A percentile compares a stretch with the other conserved stretches of the same genome.
Evolutionary conservation across 2,329 filamentous ascomycete genomes (phyloP).

Genomic region (Magnaporthiopsis poae): DNA sequence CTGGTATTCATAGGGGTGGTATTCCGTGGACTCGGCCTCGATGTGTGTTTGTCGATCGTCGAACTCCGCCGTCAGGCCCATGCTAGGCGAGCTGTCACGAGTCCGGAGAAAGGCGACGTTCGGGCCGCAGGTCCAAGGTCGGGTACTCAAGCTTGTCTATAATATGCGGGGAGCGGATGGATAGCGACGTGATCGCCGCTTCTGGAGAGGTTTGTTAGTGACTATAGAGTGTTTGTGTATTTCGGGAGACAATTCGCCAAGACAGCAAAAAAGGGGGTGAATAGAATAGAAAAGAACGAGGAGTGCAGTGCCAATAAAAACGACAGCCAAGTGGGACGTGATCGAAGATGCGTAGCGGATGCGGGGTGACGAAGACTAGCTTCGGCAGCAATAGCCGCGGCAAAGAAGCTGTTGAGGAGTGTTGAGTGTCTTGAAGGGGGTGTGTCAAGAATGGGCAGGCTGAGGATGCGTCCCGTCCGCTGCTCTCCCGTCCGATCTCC

Average conservation of each 20-base stretch:
- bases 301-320: neutral
- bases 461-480: neutral
- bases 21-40: conserved; percentile 50
- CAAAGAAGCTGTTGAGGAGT: neutral
- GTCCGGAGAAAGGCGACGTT: neutral
- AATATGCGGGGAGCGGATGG: too few relatives aligned
- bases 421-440: neutral
- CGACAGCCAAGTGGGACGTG: neutral
- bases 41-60: conserved; percentile 57
- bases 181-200: neutral
- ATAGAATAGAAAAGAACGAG: neutral
- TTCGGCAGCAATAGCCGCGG: neutral
- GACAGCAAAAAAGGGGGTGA: neutral
- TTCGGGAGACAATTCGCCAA: neutral
- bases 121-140: neutral
- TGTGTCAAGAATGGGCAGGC: neutral
- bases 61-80: conserved; percentile 57
- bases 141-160: neutral
- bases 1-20: conserved; percentile 74
- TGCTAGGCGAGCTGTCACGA: conserved; percentile 49
- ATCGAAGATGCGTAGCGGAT: neutral
- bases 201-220: neutral
- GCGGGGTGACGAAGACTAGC: neutral
- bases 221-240: neutral
- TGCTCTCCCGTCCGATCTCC: neutral